Evolutionary conservation across 2,329 filamentous ascomycete genomes (phyloP), one percentile per base, ranked within the genome.

Genomic region (Penicillium paneum): DNA sequence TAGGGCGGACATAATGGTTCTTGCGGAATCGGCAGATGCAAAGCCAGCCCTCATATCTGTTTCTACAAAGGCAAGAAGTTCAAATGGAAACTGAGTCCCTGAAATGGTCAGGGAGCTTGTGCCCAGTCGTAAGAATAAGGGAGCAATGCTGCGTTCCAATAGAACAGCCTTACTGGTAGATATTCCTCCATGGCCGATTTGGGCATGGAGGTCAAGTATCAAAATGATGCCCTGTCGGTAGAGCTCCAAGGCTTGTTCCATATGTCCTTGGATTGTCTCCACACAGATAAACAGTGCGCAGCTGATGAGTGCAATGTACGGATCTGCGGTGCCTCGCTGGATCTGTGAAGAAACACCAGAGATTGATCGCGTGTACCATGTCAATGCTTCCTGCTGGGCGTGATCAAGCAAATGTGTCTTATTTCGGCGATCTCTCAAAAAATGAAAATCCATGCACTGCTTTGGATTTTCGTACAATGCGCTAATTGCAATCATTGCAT

Each of bases 221-320:
- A 71, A 57, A 31, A 49, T 48, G 1, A 64, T 50, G 6, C 67
- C 67, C 19, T 71, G 67, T 5, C 40, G 17, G 31, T 69, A 69
- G 2, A 71, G 60, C 4, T 54, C 58, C 1, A 67, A 34, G 6
- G 66, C 67, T 8, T 69, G 63, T 6, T 59, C 57, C 19, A 64
- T 45, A 15, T 54, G 58, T 2, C 65, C 69, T 32, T 67, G 60
- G 1, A 71, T 50, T 0, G 56, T 56, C 43, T 71, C 69, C 13
- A 71, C 68, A 54, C 69, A 71, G 17, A 71, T 71, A n/a, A 68
- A 71, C 5, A 72, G 50, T 0, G 69, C 57, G 36, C 68, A 72
- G 19, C 55, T 71, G 11, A 72, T 61, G 24, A 71, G 54, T 11
- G 65, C 65, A 35, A 70, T 54, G 17, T 67, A 66, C 8, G 58